Evolutionary conservation across 306 rosid species (phyloP).

Genomic region (Ziziphus jujuba): DNA sequence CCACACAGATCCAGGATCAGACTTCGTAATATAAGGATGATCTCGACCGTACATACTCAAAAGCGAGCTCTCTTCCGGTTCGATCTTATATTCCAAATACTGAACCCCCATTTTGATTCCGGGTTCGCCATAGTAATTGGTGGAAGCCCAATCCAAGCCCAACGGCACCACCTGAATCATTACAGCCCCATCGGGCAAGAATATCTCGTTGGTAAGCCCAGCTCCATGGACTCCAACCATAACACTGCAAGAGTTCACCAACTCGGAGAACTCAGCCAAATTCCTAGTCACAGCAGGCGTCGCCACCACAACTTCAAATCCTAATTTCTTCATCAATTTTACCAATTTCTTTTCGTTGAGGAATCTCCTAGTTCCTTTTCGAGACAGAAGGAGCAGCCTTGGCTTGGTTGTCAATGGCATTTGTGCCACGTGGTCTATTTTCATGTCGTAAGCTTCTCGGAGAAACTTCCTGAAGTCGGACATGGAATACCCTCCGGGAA

Average conservation of each 20-base stretch:
- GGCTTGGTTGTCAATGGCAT: background rate
- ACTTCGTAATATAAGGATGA: conserved; percentile 13
- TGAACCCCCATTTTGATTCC: conserved; percentile 12
- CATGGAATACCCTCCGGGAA: conserved; percentile 35
- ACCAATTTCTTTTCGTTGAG: conserved; percentile 19
- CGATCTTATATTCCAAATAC: conserved; percentile 23
- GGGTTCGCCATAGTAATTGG: background rate
- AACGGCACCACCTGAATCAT: conserved; percentile 27
- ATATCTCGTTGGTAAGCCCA: conserved; percentile 20
- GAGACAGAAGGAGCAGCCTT: conserved; percentile 18
- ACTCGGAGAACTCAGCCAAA: conserved; percentile 8
- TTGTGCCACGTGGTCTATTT: background rate
- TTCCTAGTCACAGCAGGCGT: conserved; percentile 13
- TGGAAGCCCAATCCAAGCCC: conserved; percentile 29
- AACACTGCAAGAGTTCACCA: conserved; percentile 18
- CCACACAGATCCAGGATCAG: conserved; percentile 15
- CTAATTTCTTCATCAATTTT: conserved; percentile 19
- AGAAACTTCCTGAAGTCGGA: conserved; percentile 32
- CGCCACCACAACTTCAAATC: conserved; percentile 16
- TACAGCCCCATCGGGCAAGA: conserved; percentile 22
- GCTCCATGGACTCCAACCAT: conserved; percentile 27
- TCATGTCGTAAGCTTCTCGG: conserved; percentile 24
- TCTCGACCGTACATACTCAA: conserved; percentile 11
- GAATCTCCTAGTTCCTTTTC: conserved; percentile 16
- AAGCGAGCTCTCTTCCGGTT: conserved; percentile 19